Evolutionary conservation across 805 yeast species (phyloP), one percentile per base, ranked within the genome.

Genomic region (Teunomyces panamensis): DNA sequence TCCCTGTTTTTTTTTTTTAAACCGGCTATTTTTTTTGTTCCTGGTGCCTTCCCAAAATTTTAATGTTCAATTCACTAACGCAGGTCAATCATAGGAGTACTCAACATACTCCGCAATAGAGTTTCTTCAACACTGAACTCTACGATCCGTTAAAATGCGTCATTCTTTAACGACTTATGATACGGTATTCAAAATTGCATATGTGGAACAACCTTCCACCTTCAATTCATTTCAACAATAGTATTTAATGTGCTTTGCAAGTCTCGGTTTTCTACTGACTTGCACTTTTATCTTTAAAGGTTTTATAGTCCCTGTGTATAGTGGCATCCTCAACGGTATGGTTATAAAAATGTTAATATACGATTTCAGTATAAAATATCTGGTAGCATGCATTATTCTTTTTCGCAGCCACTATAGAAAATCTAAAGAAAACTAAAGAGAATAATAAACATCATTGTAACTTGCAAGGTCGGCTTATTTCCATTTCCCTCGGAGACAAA

Each of bases 291-390:
- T 30, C 27, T 43, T 42, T 20, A 20, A 20, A 30, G 45, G 46
- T 45, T 45, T 43, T 39, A 34, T 29, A 45, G 42, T 55, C 55
- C 65, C 69, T 67, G 69, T 66, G 68, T 60, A 65, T 54, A 59
- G 70, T 68, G 64, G 72, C 76, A 71, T 71, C 77, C 77, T 72
- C 77, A 72, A 72, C 77, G 77, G 77, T 62, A 69, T 71, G 76
- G 68, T 64, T 54, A 47, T 49, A 45, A 52, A 55, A 34, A 24
- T 14, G 28, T 34, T 11, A 39, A 37, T 37, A 28, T 39, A 28
- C 17, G 26, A 26, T 27, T 28, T 28, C 14, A 20, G 29, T 39
- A 27, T 27, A 8, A 26, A 10, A 17, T 10, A 11, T 10, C 14
- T 39, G 8, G 11, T 17, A n/a, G 44, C 30, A 17, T 27, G 17